Base-by-base conservation (phyloP, 1,284 basidiomycete species). In the Tilletia setariae region DNA sequence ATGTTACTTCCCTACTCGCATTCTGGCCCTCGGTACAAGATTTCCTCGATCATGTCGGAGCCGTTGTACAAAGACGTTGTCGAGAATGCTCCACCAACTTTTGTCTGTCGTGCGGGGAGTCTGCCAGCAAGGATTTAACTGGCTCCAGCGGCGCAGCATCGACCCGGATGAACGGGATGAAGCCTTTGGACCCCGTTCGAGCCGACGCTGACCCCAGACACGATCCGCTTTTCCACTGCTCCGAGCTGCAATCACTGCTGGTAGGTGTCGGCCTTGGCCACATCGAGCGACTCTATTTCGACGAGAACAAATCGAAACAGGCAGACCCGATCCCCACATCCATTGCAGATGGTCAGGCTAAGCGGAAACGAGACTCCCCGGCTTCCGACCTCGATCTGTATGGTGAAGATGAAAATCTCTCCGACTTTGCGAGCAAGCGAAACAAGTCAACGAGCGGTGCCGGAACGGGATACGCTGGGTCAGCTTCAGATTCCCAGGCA, bases 211-310 rank as follows among this genome's bases (percentile, higher is more conserved):
- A 6, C 13, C n/a, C 40, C 19, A 44, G 6, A 19, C n/a, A 46
- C 6, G 43, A 46, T 42, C 19, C 35, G n/a, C 53, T 70, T 1
- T 35, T 67, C 16, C 70, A 66, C 65, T 71, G 70, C 61, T 9
- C 32, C 2, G 53, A 53, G 63, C 23, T 69, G 6, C 65, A 68
- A 46, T 47, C 68, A n/a, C 49, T 64, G 1, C 42, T 68, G 8
- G 49, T 71, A 21, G 70, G 68, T n/a, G 59, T 46, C 35, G 70
- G 70, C 3, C 66, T 71, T 4, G 68, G 64, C n/a, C 70, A 68
- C 46, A 56, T 71, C 47, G 68, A 67, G 49, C 43, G 47, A 16
- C n/a, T 67, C 15, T 49, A 64, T 35, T 28, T 63, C 23, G 44
- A 47, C 42, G 63, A 65, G 40, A 42, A n/a, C 28, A 46, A 30